phyloP scores from a whole-genome alignment of 2,329 filamentous ascomycete species.

The Aspergillus pseudonomiae region DNA sequence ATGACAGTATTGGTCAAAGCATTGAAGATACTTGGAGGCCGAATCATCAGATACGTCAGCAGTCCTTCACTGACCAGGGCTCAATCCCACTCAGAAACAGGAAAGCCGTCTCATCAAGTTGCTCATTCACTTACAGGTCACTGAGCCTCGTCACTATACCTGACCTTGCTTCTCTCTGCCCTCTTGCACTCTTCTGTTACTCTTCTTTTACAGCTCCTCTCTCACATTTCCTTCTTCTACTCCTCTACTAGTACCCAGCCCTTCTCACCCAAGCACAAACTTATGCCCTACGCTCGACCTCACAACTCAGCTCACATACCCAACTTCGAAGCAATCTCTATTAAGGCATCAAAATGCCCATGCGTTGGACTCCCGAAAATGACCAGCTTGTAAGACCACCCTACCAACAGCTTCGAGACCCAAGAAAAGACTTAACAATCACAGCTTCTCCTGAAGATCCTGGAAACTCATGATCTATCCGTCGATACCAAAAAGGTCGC shows the following conservation, averaged over 20 bases:
- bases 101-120: neutral
- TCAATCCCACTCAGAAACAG: no score
- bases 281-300: neutral
- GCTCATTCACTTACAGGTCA: neutral
- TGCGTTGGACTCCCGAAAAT: slow-evolving; percentile 41
- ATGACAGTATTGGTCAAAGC: neutral
- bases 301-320: neutral
- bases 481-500: slow-evolving; percentile 40
- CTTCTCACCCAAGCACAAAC: neutral
- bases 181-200: neutral
- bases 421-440: neutral
- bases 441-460: slow-evolving; percentile 45
- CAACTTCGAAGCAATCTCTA: neutral
- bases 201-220: neutral
- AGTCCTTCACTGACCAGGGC: neutral
- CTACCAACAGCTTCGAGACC: neutral
- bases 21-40: neutral
- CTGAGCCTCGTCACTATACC: neutral
- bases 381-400: slow-evolving; percentile 37
- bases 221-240: neutral
- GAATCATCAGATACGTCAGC: neutral
- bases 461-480: slow-evolving; percentile 42
- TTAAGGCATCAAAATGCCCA: slow-evolving; percentile 31
- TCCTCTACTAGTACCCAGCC: neutral
- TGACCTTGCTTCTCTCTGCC: neutral